These are phyloP conservation scores for Dendrobium catenatum DNA, from an alignment of 106 monocot genomes.

Conservation along the genomic window DNA sequence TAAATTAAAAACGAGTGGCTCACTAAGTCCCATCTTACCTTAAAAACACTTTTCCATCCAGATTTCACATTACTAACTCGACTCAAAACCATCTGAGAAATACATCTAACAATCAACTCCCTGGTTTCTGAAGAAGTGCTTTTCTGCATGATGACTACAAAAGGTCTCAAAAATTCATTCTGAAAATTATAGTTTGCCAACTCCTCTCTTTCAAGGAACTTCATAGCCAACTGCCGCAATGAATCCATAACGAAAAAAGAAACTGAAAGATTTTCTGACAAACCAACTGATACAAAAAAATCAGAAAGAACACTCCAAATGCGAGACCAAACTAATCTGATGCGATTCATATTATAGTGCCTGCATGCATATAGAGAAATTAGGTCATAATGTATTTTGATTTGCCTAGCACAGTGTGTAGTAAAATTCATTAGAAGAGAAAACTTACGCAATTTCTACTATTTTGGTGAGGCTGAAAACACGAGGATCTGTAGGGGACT, in stretches of 20 bases:
- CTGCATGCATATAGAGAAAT: conserved; percentile 33
- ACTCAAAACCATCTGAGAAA: conserved; percentile 96
- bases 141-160: conserved; percentile 92
- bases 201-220: conserved; percentile 92
- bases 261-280: conserved; percentile 90
- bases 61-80: conserved; percentile 93
- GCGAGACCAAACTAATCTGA: conserved; percentile 92
- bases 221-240: conserved; percentile 86
- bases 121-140: conserved; percentile 80
- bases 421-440: background rate
- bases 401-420: background rate
- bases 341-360: conserved; percentile 98
- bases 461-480: conserved; percentile 96
- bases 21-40: conserved; percentile 29
- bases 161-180: conserved; percentile 91
- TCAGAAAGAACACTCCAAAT: conserved; percentile 97
- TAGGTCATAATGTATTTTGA: background rate
- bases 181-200: conserved; percentile 96
- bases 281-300: conserved; percentile 87
- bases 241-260: conserved; percentile 99
- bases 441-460: conserved; percentile 93
- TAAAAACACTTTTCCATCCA: conserved; percentile 98
- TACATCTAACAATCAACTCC: conserved; percentile 69
- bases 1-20: background rate
- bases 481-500: conserved; percentile 90